phyloP scores from a whole-genome alignment of 1,284 basidiomycete genomes.

The Microbotryum scabiosae region DNA sequence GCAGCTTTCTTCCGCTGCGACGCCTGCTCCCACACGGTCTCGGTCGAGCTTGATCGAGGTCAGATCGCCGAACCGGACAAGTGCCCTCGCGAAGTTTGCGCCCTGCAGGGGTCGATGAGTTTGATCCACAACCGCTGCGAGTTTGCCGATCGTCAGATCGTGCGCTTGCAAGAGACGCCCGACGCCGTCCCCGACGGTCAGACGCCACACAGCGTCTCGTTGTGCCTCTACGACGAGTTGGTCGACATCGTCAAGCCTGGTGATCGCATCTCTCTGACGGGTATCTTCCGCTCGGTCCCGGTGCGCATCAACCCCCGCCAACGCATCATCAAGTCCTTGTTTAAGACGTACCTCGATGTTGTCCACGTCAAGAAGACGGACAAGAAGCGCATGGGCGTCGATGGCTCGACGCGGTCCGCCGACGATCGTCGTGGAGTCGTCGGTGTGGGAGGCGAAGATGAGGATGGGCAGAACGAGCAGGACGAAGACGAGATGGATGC shows the following conservation, averaged over 20 bases:
- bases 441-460: constrained; percentile 34
- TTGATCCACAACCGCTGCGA: constrained; percentile 95
- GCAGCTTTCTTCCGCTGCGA: constrained; percentile 94
- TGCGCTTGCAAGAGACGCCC: constrained; percentile 92
- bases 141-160: constrained; percentile 90
- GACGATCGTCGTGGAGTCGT: constrained; percentile 37
- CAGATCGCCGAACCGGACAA: constrained; percentile 85
- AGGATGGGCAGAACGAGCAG: constrained; percentile 37
- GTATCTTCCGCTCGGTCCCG: constrained; percentile 89
- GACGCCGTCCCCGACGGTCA: constrained; percentile 97
- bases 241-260: constrained; percentile 93
- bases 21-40: constrained; percentile 88
- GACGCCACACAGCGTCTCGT: constrained; percentile 90
- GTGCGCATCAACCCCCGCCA: constrained; percentile 88
- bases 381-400: constrained; percentile 61
- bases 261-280: constrained; percentile 81
- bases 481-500: constrained; percentile 62
- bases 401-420: constrained; percentile 62
- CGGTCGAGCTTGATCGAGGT: constrained; percentile 91
- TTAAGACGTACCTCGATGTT: constrained; percentile 95
- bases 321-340: constrained; percentile 84
- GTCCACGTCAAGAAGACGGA: constrained; percentile 79
- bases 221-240: constrained; percentile 94
- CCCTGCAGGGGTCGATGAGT: constrained; percentile 76
- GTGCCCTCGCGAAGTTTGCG: constrained; percentile 89